Base-by-base conservation (phyloP, 2,329 filamentous ascomycete species). In the Colletotrichum endophyticum region DNA sequence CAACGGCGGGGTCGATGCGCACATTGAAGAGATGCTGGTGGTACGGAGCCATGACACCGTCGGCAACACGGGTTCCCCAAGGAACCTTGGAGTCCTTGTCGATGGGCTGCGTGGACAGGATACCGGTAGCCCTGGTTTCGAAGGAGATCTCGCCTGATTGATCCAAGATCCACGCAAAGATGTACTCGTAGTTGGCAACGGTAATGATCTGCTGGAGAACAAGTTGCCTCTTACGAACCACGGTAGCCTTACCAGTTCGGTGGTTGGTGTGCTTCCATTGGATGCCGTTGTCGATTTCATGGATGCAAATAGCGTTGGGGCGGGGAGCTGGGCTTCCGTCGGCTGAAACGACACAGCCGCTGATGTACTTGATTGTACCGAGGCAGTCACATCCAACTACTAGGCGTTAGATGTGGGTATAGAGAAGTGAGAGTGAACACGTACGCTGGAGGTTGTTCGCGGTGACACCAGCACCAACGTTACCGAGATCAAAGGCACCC, bases 231-330 rank as follows among this genome's bases (percentile, higher is more conserved):
- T 87, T 85, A 7, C 92, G 86, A 2, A 88, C 88, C 2, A 92
- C 89, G 4, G 89, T 88, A 1, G 90, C 89, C 30, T 88, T 86
- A 44, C 87, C 86, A 0, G 90, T 93, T 57, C 94, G 91, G 88
- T 95, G 95, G 82, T 95, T 93, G n/a, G 92, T 94, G 84, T 94
- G 92, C 83, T 95, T 95, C 89, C 94, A 95, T 5, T 95, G 85
- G 67, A 95, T 94, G 5, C 94, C 94, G 3, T 91, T 90, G 78
- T 95, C 94, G 84, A 95, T 93, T 82, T 95, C 94, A 82, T 95
- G 94, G 70, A 95, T 93, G 80, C 94, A 95, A 77, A 95, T 93
- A 8, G 93, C 94, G 79, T 95, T 95, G 92, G 19, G 91, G 85
- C 82, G 86, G 89, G 82, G 92, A 92, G 15, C 90, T 82, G 83